Evolutionary conservation across 495 filamentous ascomycete genomes (phyloP).

Genomic region (Durotheca rogersii): DNA sequence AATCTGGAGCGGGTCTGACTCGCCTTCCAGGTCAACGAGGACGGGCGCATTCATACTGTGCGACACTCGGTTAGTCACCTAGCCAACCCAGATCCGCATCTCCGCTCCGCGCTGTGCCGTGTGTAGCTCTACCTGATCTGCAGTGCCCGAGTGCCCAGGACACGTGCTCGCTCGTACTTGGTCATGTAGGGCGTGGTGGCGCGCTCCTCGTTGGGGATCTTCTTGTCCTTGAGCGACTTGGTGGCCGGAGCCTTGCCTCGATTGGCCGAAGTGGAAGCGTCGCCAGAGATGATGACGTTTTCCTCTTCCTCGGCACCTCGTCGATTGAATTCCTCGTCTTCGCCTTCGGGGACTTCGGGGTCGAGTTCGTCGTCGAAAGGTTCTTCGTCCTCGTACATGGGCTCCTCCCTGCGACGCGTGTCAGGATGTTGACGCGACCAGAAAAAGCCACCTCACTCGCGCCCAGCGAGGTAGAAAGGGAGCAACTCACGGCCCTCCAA

Average conservation of each 20-base stretch:
- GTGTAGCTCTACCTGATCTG: constrained; percentile 79
- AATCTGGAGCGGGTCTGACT: constrained; percentile 96
- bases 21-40: constrained; percentile 92
- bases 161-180: constrained; percentile 93
- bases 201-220: constrained; percentile 83
- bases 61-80: constrained; percentile 4
- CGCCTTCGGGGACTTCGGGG: constrained; percentile 60
- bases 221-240: constrained; percentile 76
- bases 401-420: constrained; percentile 50
- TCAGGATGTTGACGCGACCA: not conserved
- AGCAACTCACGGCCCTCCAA: constrained; percentile 52
- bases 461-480: not conserved
- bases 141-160: constrained; percentile 87
- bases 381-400: constrained; percentile 50
- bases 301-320: constrained; percentile 48
- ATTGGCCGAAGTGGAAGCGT: constrained; percentile 68
- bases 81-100: not conserved
- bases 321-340: constrained; percentile 55
- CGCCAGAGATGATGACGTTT: constrained; percentile 69
- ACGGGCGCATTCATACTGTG: constrained; percentile 95
- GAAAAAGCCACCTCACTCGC: constrained; percentile 1
- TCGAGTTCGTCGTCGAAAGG: constrained; percentile 46
- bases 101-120: not conserved
- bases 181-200: constrained; percentile 98
- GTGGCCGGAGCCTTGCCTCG: constrained; percentile 41